Evolutionary conservation across 2,329 filamentous ascomycete species (phyloP).

Genomic region (Curvularia eragrostidis): DNA sequence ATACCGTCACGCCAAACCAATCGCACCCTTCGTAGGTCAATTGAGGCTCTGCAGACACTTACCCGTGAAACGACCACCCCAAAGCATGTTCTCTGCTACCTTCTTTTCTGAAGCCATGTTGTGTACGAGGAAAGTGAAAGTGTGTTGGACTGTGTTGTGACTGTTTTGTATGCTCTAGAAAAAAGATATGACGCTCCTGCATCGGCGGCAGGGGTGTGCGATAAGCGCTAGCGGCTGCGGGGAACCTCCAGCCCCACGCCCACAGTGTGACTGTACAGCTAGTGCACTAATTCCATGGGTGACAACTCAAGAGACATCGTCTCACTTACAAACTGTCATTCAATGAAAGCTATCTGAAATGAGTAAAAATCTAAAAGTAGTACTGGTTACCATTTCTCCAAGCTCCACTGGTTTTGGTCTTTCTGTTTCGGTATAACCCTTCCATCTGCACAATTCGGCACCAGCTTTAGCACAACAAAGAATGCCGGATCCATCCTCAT

Average conservation of each 20-base stretch:
- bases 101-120: slow-evolving; percentile 46
- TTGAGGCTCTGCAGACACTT: slow-evolving; percentile 1
- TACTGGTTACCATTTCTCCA: not conserved
- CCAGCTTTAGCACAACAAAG: not conserved
- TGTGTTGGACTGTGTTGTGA: slow-evolving; percentile 22
- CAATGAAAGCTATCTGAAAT: too few species aligned
- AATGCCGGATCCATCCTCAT: not conserved
- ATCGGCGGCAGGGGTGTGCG: slow-evolving; percentile 33
- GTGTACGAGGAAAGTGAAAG: slow-evolving; percentile 3
- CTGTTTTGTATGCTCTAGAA: slow-evolving; percentile 32
- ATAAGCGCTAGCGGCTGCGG: slow-evolving; percentile 13
- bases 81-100: slow-evolving; percentile 50
- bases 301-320: not conserved
- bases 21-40: not conserved
- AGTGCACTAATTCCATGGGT: not conserved
- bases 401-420: too few species aligned
- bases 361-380: not conserved
- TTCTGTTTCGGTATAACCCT: too few species aligned
- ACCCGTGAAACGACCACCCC: slow-evolving; percentile 45
- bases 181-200: slow-evolving; percentile 34
- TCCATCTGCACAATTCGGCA: not conserved
- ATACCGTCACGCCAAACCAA: slow-evolving; percentile 4
- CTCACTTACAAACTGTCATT: not conserved
- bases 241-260: slow-evolving; percentile 1
- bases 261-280: not conserved